phyloP scores from a whole-genome alignment of 2,329 filamentous ascomycete species.

The Torrubiella hemipterigena region DNA sequence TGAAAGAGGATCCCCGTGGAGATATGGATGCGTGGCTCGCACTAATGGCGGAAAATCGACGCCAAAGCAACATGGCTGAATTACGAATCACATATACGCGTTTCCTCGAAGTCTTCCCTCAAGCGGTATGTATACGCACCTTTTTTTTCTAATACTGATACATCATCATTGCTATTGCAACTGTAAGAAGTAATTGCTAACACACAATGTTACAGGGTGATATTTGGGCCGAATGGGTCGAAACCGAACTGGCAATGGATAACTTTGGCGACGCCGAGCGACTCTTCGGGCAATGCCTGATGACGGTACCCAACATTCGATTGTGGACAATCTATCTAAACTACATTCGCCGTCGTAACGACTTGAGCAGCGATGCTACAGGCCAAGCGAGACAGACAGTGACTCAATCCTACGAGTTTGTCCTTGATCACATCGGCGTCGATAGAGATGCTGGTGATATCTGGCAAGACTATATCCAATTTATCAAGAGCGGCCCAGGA shows the following conservation, averaged over 20 bases:
- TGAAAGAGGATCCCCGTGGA: conserved; percentile 84
- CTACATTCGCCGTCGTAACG: conserved; percentile 85
- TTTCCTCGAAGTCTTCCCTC: conserved; percentile 80
- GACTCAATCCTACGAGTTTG: conserved; percentile 81
- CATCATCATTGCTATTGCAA: no score
- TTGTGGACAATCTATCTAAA: conserved; percentile 92
- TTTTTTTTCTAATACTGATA: background rate
- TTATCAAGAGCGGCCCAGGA: conserved; percentile 80
- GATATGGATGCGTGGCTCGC: conserved; percentile 86
- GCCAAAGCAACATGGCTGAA: conserved; percentile 71
- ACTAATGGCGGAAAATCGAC: conserved; percentile 75
- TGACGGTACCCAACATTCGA: conserved; percentile 68
- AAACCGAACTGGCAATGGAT: conserved; percentile 80
- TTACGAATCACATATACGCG: conserved; percentile 70
- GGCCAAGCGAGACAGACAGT: conserved; percentile 70
- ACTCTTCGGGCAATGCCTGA: conserved; percentile 71
- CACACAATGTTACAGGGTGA: conserved; percentile 57
- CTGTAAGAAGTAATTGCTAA: no score
- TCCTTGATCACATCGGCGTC: conserved; percentile 77
- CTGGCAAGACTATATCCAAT: conserved; percentile 92
- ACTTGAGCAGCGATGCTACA: conserved; percentile 63
- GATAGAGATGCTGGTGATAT: conserved; percentile 83
- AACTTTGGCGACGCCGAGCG: conserved; percentile 70
- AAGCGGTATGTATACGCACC: conserved; percentile 56
- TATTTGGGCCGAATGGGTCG: conserved; percentile 78